Percentiles rank a stretch among this genome's conserved stretches.
Conservation (phyloP, 2,329 filamentous ascomycete genomes). For the Cercospora beticola region DNA sequence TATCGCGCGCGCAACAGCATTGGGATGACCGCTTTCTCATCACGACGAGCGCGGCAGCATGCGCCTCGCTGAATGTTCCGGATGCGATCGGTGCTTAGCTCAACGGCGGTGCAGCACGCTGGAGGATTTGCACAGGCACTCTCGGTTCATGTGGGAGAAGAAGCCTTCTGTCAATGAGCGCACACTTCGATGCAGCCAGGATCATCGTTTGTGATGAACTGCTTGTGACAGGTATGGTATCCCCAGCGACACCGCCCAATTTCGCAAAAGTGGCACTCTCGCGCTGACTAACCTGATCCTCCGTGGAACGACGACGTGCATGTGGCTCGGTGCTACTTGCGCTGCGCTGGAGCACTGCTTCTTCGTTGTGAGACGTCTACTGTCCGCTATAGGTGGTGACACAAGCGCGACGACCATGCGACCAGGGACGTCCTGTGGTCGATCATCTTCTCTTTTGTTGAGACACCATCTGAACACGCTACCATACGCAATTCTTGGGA, state of each 20-base stretch:
- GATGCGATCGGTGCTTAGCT: slow-evolving; percentile 6
- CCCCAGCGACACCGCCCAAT: neutral
- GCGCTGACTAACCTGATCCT: neutral
- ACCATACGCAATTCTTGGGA: neutral
- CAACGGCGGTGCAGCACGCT: slow-evolving; percentile 13
- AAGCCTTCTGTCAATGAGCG: slow-evolving; percentile 5
- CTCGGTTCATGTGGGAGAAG: neutral
- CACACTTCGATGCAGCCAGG: neutral
- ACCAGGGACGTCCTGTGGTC: neutral
- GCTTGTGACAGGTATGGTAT: slow-evolving; percentile 7
- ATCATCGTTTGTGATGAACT: neutral
- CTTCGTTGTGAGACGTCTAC: neutral
- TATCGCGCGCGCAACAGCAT: neutral
- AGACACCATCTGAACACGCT: neutral
- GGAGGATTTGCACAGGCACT: slow-evolving; percentile 11
- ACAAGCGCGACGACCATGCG: neutral
- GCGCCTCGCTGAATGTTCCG: neutral
- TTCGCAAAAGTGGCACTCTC: neutral
- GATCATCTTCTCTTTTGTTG: neutral
- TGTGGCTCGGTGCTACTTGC: neutral
- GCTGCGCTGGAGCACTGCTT: neutral
- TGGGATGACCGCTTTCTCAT: neutral
- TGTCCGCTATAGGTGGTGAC: neutral
- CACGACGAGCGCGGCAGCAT: neutral
- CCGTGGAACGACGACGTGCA: neutral